Percentiles rank a stretch among this genome's conserved stretches.
These are phyloP conservation scores for Panaeolus cyanescens DNA, from an alignment of 768 basidiomycete species.

Conservation along the genomic window DNA sequence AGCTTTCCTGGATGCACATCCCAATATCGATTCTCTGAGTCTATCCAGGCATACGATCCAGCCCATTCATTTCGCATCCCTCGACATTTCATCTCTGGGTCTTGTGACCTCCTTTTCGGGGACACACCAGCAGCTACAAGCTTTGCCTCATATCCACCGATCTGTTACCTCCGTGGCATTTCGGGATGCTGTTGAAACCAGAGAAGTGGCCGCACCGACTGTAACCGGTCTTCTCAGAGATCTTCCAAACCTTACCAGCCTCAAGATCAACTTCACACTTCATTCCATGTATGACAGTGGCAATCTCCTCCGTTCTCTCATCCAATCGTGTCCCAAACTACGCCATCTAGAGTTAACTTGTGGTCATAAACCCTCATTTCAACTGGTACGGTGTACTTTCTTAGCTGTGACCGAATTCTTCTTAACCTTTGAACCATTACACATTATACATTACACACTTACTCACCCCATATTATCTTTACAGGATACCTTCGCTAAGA, in stretches of 20 bases:
- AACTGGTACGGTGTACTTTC: constrained; percentile 48
- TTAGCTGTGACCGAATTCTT: not conserved
- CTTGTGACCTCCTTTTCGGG: constrained; percentile 65
- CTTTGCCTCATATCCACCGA: constrained; percentile 50
- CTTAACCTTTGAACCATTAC: not conserved
- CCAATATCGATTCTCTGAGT: constrained; percentile 47
- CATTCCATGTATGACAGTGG: constrained; percentile 78
- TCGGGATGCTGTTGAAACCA: constrained; percentile 65
- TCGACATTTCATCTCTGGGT: constrained; percentile 46
- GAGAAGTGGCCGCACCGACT: constrained; percentile 65
- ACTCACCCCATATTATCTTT: not conserved
- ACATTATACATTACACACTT: not conserved
- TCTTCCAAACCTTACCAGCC: constrained; percentile 53
- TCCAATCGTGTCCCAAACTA: constrained; percentile 65
- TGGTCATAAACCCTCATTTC: constrained; percentile 70
- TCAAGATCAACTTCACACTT: constrained; percentile 68
- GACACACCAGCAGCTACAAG: constrained; percentile 66
- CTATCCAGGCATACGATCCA: constrained; percentile 56
- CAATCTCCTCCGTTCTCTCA: constrained; percentile 66
- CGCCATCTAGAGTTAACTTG: constrained; percentile 67
- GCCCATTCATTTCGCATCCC: constrained; percentile 50
- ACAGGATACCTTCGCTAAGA: constrained; percentile 65
- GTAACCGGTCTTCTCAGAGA: constrained; percentile 62
- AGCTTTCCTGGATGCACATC: constrained; percentile 69
- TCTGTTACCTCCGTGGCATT: constrained; percentile 59